These are phyloP conservation scores for Hansfordia pulvinata DNA, from an alignment of 2,329 filamentous ascomycete species.

Conservation along the genomic window DNA sequence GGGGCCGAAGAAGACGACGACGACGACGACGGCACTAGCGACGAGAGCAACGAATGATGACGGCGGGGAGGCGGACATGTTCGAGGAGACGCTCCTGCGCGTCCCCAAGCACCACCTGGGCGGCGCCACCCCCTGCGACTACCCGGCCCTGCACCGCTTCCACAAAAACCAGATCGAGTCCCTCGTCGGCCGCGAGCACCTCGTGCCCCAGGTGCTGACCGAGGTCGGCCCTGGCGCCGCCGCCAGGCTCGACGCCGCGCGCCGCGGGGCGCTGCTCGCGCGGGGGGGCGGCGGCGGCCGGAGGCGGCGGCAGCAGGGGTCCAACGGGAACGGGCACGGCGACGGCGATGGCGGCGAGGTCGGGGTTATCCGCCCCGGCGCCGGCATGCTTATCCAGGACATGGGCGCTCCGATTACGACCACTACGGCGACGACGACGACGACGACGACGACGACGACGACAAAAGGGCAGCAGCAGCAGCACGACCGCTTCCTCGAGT, in stretches of 20 bases:
- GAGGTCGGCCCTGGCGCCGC: constrained; percentile 22
- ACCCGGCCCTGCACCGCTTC: constrained; percentile 25
- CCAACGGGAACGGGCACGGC: constrained; percentile 30
- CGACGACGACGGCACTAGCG: too few relatives aligned
- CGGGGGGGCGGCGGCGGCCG: constrained; percentile 2
- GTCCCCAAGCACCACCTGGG: constrained; percentile 42
- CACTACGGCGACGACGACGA: too few relatives aligned
- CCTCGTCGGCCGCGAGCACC: constrained; percentile 21
- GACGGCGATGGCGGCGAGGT: constrained; percentile 3
- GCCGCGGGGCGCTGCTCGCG: constrained; percentile 6
- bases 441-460: too few relatives aligned
- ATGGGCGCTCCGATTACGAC: too few relatives aligned
- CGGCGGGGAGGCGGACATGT: constrained; percentile 14
- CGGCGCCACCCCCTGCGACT: constrained; percentile 30
- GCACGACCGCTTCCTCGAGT: constrained; percentile 42
- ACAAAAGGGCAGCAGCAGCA: too few relatives aligned
- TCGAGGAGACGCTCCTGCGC: constrained; percentile 39
- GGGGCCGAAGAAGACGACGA: constrained; percentile 18
- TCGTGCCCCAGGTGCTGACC: constrained; percentile 17
- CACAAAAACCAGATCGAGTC: constrained; percentile 41
- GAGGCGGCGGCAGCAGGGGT: constrained; percentile 17
- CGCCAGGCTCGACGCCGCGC: constrained; percentile 39
- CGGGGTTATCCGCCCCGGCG: constrained; percentile 36
- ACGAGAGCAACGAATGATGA: too few relatives aligned
- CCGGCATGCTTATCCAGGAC: constrained; percentile 60